Evolutionary conservation across 2,329 filamentous ascomycete genomes (phyloP), one percentile per base, ranked within the genome.

Genomic region (Zasmidium angulare): DNA sequence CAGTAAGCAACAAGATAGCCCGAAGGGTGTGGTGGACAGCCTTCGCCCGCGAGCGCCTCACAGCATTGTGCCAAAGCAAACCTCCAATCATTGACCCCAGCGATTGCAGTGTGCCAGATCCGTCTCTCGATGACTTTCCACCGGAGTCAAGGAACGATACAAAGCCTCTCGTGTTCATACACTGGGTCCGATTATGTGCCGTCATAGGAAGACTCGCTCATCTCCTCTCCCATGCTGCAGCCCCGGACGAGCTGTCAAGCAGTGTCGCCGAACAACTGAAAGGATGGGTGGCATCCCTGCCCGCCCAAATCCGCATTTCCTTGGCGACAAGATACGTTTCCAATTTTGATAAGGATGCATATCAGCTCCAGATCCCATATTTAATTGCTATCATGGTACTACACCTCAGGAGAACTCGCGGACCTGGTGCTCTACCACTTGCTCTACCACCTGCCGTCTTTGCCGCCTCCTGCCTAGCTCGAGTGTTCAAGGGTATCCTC

Each of bases 391-490:
- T 56, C 46, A 46, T 56, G n/a, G 46, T 56, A 12, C 29, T 56
- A n/a, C 53, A 56, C 22, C 53, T 56, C 46, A 56, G 48, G 43
- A n/a, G 53, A 2, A 26, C 46, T 21, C 19, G 21, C 22, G 29
- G 24, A 3, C n/a, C 19, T 3, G 47, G 47, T 31, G 53, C 53
- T 36, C 19, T 56, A 10, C 56, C 56, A 14, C 56, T 48, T 53
- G 56, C 56, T 1, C 20, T 52, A 14, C 56, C 50, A 47, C 50
- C 56, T 6, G 56, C 56, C 14, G 43, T 58, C 46, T 43, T 53
- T 46, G 56, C 56, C 3, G 56, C 56, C 19, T 53, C 56, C 14
- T 58, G 56, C 24, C 46, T 58, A 26, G 56, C 56, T 6, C 46
- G 56, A 2, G 53, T 58, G 7, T 58, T 58, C 36, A 40, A 46